Percentiles rank a stretch among this genome's conserved stretches.
Conservation (phyloP, 2,329 filamentous ascomycete species). For the Colletotrichum tabaci region DNA sequence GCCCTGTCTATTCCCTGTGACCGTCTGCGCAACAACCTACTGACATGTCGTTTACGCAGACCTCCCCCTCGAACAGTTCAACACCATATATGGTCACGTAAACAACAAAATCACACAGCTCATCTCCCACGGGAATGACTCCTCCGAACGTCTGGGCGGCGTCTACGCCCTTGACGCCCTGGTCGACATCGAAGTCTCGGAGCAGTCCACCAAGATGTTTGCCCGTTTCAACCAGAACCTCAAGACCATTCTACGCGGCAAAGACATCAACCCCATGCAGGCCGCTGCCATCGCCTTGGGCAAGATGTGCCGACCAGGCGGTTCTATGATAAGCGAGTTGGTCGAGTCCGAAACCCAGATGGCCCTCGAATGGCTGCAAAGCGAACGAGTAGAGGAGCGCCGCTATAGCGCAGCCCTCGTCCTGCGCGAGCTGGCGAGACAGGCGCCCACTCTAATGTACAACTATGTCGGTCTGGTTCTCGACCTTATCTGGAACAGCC, state of each 20-base stretch:
- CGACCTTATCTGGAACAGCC: conserved; percentile 94
- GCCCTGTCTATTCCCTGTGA: conserved; percentile 11
- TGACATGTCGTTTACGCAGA: conserved; percentile 63
- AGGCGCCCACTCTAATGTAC: conserved; percentile 96
- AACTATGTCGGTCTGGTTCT: conserved; percentile 95
- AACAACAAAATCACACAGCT: conserved; percentile 73
- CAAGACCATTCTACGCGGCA: conserved; percentile 88
- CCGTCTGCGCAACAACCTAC: not conserved
- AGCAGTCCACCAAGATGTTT: conserved; percentile 87
- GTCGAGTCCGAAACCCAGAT: conserved; percentile 98
- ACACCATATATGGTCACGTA: conserved; percentile 68
- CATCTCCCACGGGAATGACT: conserved; percentile 88
- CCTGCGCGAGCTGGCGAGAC: conserved; percentile 89
- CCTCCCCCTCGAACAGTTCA: conserved; percentile 84
- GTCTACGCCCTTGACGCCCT: conserved; percentile 93
- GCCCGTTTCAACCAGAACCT: conserved; percentile 94
- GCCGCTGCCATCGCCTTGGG: conserved; percentile 91
- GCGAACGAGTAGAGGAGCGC: conserved; percentile 92
- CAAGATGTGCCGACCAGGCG: conserved; percentile 91
- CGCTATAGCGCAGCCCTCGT: conserved; percentile 94
- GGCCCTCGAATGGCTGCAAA: conserved; percentile 96
- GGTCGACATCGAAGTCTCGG: conserved; percentile 96
- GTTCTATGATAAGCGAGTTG: conserved; percentile 92
- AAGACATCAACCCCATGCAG: conserved; percentile 92
- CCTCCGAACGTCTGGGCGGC: conserved; percentile 90